Evolutionary conservation across 441 rosid species (phyloP), one percentile per base, ranked within the genome.

Genomic region (Erysimum cheiri): DNA sequence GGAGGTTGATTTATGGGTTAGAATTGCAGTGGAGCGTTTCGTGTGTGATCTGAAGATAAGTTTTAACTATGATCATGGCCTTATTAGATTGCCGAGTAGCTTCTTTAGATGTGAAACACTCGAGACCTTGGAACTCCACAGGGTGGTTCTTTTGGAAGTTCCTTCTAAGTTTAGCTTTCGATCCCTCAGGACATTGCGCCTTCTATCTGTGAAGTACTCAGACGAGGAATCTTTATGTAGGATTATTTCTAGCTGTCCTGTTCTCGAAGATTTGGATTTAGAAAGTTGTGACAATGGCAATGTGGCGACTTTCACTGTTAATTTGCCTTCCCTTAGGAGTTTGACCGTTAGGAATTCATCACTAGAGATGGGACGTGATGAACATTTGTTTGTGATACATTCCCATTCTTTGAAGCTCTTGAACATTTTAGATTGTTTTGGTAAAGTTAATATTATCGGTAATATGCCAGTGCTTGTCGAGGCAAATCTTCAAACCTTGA

Each of bases 21-120:
- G 72, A 14, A n/a, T 68, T 12, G 64, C 64, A 8, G 48, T 68
- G 2, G 64, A 68, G n/a, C 64, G 64, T 8, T 68, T 56, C 1
- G 36, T 46, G 17, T 47, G 57, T 46, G 57, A 54, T 33, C 13
- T 54, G 32, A 67, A 19, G 13, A 57, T 68, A 57, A 6, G 48
- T 22, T 68, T 68, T 8, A 0, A 4, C 0, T 8, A 4, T 14
- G 54, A 4, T 3, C 22, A 68, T 19, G 3, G 47, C 10, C 48
- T 46, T n/a, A 28, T 68, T n/a, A 33, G 14, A 0, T 35, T 68
- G 55, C 64, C 64, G 4, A 35, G 13, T 46, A 57, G 12, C 48
- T 22, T 68, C 1, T 69, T 46, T 36, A 58, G 39, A 46, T 46
- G 39, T 48, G 58, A 35, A 69, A 69, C 72, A 58, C 37, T 69